Base-by-base conservation (phyloP, 345 rosid species). In the Noccaea bulbosa region DNA sequence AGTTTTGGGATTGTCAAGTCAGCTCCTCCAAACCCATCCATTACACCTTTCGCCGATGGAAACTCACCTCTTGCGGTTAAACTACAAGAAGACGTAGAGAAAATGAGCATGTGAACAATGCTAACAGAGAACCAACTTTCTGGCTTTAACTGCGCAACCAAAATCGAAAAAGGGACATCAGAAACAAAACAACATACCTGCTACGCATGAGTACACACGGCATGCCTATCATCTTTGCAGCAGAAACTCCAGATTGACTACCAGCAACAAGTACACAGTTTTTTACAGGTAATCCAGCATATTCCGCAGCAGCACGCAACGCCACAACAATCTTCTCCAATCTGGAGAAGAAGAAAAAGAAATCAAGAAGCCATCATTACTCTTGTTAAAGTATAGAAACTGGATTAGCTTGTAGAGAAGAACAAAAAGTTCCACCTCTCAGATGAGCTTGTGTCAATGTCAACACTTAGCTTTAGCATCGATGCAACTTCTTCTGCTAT, bases 21-120 rank as follows among this genome's bases (percentile, higher is more conserved):
- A 10, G 96, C 88, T 59, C 88, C 97, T 78, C 98, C 94, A 70
- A 93, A 91, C n/a, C 97, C 97, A 62, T 93, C 97, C 97, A 88
- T 48, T 56, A 83, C 67, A 7, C 94, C 96, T 45, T 75, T 87
- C n/a, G 90, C 96, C 6, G 87, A 82, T 47, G 91, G 93, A 73
- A 91, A 91, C 81, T 91, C 90, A 0, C 91, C 92, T 81, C 98
- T 83, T 7, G 96, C 78, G 33, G 96, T 90, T 71, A 80, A 84
- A 76, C 98, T 93, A 14, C 47, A 54, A 47, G 5, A 16, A 39
- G 35, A 6, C 8, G 32, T 44, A 22, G 52, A 11, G 16, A 35
- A 24, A 33, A 11, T 49, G 11, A 58, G 55, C 61, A 59, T 33
- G 35, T 15, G 34, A 34, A 22, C 41, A 65, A 12, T 32, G 60